A percentile compares a stretch with the other conserved stretches of the same genome.
These are phyloP conservation scores for Luvunga scandens DNA, from an alignment of 345 rosid species.

Conservation along the genomic window DNA sequence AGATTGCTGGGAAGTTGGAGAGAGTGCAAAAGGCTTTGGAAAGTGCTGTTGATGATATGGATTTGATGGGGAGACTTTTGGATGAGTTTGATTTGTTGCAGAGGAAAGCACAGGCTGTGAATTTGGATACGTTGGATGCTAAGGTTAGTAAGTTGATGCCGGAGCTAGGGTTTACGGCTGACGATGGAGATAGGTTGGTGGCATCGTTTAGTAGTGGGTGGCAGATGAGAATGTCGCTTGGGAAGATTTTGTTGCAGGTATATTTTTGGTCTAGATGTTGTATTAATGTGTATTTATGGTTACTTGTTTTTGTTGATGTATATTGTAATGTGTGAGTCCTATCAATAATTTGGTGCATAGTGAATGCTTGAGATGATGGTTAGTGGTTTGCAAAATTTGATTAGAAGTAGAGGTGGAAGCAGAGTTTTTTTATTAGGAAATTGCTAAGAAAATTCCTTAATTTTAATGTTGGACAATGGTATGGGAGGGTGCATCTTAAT, in stretches of 20 bases:
- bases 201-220: conserved; percentile 95
- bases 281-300: not conserved
- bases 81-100: conserved; percentile 94
- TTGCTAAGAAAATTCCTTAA: not conserved
- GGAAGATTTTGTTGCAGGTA: conserved; percentile 97
- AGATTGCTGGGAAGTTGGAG: conserved; percentile 60
- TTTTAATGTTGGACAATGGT: not conserved
- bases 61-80: conserved; percentile 89
- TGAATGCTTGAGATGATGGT: not conserved
- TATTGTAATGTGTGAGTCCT: not conserved
- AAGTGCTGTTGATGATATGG: conserved; percentile 75
- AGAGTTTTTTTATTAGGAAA: not conserved
- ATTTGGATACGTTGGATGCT: conserved; percentile 70
- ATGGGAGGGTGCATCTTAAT: not conserved
- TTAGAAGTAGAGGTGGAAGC: not conserved
- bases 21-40: conserved; percentile 88
- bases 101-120: conserved; percentile 71
- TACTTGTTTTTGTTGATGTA: not conserved
- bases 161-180: conserved; percentile 69
- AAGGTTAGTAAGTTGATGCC: conserved; percentile 94
- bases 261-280: not conserved
- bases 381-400: not conserved
- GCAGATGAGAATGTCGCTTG: conserved; percentile 99
- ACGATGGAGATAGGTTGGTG: conserved; percentile 91
- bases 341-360: not conserved